Evolutionary conservation across 1,139 yeast species (phyloP).

Genomic region (Eremothecium sinecaudum): DNA sequence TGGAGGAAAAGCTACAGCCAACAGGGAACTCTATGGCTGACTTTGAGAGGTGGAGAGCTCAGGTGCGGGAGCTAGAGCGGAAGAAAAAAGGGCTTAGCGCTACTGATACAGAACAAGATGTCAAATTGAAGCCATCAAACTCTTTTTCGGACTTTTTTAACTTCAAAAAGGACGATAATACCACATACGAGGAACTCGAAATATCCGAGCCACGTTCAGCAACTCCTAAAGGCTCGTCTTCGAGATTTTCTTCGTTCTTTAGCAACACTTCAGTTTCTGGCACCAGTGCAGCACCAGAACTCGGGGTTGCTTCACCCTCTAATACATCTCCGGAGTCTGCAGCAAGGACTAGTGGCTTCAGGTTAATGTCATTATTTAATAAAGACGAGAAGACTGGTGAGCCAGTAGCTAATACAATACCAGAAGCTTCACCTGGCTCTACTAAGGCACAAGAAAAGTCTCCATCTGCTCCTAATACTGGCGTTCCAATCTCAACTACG

Average conservation of each 20-base stretch:
- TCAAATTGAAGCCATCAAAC: constrained; percentile 14
- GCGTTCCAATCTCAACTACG: not conserved
- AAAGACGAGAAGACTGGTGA: constrained; percentile 10
- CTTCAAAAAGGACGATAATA: constrained; percentile 13
- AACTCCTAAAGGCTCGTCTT: constrained; percentile 20
- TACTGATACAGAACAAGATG: constrained; percentile 5
- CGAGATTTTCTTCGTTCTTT: constrained; percentile 30
- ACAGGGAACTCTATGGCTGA: constrained; percentile 53
- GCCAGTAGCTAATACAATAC: constrained; percentile 4
- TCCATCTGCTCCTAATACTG: not conserved
- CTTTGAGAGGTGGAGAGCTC: constrained; percentile 61
- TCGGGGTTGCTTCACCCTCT: constrained; percentile 1
- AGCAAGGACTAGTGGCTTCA: constrained; percentile 20
- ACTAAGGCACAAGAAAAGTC: not conserved
- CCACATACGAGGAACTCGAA: constrained; percentile 11
- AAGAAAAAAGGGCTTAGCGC: constrained; percentile 38
- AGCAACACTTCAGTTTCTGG: constrained; percentile 13
- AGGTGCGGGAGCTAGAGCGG: constrained; percentile 49
- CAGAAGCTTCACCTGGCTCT: not conserved
- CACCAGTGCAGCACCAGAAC: constrained; percentile 1
- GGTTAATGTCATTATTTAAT: constrained; percentile 27
- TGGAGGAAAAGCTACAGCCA: constrained; percentile 29
- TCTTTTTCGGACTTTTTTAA: constrained; percentile 28
- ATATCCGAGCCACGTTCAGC: constrained; percentile 11
- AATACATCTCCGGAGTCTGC: constrained; percentile 8